Evolutionary conservation across 352 stramenopile species (phyloP).

Genomic region (Thraustotheca clavata): DNA sequence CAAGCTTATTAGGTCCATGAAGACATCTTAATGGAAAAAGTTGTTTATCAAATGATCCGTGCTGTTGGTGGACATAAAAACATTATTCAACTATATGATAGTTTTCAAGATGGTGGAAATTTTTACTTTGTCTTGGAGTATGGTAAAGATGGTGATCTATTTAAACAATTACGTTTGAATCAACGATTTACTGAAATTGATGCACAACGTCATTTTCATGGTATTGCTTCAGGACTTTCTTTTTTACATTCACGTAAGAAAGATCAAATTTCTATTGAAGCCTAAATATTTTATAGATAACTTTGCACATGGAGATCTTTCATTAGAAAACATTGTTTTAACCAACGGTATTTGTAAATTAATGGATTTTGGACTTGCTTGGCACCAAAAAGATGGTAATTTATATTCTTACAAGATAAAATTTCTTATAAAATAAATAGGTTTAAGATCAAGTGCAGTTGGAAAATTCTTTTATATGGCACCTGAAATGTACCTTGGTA

Average conservation of each 20-base stretch:
- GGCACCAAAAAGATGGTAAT: not conserved
- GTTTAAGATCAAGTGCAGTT: not conserved
- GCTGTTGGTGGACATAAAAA: constrained; percentile 16
- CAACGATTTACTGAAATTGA: constrained; percentile 12
- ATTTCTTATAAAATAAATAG: not conserved
- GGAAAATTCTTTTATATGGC: constrained; percentile 25
- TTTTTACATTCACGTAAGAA: constrained; percentile 11
- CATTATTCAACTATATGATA: constrained; percentile 1
- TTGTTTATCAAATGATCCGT: constrained; percentile 3
- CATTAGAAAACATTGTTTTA: constrained; percentile 20
- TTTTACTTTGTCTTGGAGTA: constrained; percentile 21
- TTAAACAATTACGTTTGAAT: not conserved
- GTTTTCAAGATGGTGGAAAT: constrained; percentile 7
- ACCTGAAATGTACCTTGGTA: constrained; percentile 14
- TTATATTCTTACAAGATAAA: not conserved
- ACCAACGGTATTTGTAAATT: constrained; percentile 10
- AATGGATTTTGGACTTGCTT: constrained; percentile 21
- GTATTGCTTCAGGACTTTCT: not conserved
- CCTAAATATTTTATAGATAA: constrained; percentile 1
- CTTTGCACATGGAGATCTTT: constrained; percentile 21
- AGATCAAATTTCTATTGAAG: not conserved
- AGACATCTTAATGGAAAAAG: constrained; percentile 15
- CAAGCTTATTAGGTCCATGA: constrained; percentile 18
- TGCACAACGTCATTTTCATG: not conserved
- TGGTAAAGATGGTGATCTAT: constrained; percentile 12